Conservation (phyloP, 805 yeast species). For the Sugiyamaella americana region DNA sequence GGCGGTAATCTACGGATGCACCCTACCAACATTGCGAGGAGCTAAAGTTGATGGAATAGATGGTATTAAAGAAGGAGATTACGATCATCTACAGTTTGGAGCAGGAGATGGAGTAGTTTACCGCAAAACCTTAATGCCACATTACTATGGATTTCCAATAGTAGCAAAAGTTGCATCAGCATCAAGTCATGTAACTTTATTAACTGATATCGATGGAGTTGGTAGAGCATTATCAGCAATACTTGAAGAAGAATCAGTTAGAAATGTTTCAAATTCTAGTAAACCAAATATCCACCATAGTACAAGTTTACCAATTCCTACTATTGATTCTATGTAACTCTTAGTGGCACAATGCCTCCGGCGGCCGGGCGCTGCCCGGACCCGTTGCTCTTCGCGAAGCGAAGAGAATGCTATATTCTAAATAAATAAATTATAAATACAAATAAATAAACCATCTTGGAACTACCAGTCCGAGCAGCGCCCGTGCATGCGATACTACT, state of each 20-base stretch:
- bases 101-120: slow-evolving; percentile 94
- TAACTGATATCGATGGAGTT: slow-evolving; percentile 68
- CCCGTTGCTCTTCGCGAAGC: background rate
- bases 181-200: slow-evolving; percentile 72
- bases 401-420: background rate
- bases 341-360: too few species aligned
- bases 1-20: slow-evolving; percentile 73
- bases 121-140: slow-evolving; percentile 78
- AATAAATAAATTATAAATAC: background rate
- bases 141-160: slow-evolving; percentile 60
- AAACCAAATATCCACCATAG: too few species aligned
- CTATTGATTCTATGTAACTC: too few species aligned
- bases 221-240: slow-evolving; percentile 66
- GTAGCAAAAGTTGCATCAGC: slow-evolving; percentile 59
- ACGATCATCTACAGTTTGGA: slow-evolving; percentile 72
- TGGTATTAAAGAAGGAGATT: slow-evolving; percentile 65
- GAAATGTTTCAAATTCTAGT: background rate
- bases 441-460: too few species aligned
- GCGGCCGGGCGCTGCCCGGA: background rate
- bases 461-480: too few species aligned
- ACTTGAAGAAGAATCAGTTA: slow-evolving; percentile 32
- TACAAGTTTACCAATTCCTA: too few species aligned
- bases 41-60: slow-evolving; percentile 56
- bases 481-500: too few species aligned
- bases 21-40: slow-evolving; percentile 80